These are phyloP conservation scores for Rhizophagus prolifer DNA, from an alignment of 192 early-diverging fungal genomes.

Conservation along the genomic window DNA sequence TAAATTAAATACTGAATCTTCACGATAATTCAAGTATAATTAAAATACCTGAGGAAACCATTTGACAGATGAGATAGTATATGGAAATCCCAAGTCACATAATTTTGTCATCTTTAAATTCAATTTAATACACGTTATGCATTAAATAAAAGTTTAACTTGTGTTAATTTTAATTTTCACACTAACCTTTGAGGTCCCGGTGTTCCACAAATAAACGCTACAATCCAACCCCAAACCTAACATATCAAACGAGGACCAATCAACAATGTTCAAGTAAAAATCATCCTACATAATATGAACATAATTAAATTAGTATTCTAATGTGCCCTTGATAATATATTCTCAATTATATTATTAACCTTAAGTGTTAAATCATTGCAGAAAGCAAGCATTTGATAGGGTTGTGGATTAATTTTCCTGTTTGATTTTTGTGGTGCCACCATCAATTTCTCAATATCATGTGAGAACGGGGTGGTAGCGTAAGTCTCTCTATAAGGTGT, in stretches of 20 bases:
- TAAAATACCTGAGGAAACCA: slow-evolving; percentile 63
- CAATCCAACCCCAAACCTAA: slow-evolving; percentile 83
- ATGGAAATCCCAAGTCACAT: slow-evolving; percentile 37
- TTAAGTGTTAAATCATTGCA: slow-evolving; percentile 68
- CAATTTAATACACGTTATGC: no score
- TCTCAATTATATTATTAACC: slow-evolving; percentile 71
- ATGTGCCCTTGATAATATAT: background rate
- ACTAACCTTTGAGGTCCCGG: slow-evolving; percentile 44
- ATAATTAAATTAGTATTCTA: background rate
- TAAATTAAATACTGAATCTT: background rate
- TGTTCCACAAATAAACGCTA: slow-evolving; percentile 91
- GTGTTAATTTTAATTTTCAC: no score
- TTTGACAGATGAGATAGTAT: slow-evolving; percentile 74
- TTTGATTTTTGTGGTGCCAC: slow-evolving; percentile 45
- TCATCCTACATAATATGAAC: slow-evolving; percentile 65
- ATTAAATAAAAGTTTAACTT: no score
- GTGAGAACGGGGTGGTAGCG: slow-evolving; percentile 52
- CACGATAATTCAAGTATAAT: background rate
- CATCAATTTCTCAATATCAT: slow-evolving; percentile 49
- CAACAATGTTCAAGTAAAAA: slow-evolving; percentile 94
- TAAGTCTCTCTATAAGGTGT: slow-evolving; percentile 61
- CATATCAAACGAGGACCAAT: slow-evolving; percentile 83
- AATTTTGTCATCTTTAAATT: slow-evolving; percentile 42
- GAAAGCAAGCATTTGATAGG: slow-evolving; percentile 31
- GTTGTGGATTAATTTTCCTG: slow-evolving; percentile 54